Conservation (phyloP, 2,329 filamentous ascomycete species). For the Mycosphaerella sp. region DNA sequence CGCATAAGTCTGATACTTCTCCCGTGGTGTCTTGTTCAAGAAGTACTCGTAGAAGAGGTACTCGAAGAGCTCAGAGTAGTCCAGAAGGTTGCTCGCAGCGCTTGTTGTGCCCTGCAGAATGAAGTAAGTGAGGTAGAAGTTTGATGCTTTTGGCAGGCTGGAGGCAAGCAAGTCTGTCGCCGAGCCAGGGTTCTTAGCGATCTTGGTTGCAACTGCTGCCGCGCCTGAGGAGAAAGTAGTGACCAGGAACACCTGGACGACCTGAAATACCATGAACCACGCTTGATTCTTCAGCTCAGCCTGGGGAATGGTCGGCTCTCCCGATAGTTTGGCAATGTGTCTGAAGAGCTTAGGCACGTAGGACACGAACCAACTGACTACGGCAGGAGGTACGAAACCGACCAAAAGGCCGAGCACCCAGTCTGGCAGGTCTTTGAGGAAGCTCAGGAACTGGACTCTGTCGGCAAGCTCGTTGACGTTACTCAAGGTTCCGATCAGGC, state of each 20-base stretch:
- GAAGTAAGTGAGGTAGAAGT: constrained; percentile 41
- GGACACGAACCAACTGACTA: constrained; percentile 32
- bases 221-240: constrained; percentile 38
- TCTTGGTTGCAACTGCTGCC: constrained; percentile 31
- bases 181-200: constrained; percentile 31
- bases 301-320: constrained; percentile 39
- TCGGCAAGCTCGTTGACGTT: constrained; percentile 33
- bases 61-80: constrained; percentile 32
- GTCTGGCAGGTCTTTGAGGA: constrained; percentile 30
- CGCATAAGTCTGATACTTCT: constrained; percentile 42
- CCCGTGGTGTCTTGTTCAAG: constrained; percentile 41
- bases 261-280: constrained; percentile 39
- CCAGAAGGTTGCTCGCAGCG: constrained; percentile 30
- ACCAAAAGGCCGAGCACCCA: constrained; percentile 29
- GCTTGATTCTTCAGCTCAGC: constrained; percentile 40
- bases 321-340: constrained; percentile 32
- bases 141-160: constrained; percentile 36
- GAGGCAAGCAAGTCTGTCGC: constrained; percentile 33
- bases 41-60: constrained; percentile 32
- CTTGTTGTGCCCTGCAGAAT: constrained; percentile 35
- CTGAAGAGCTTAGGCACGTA: constrained; percentile 35
- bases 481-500: constrained; percentile 32
- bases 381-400: constrained; percentile 31
- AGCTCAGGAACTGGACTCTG: constrained; percentile 27
- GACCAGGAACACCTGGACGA: constrained; percentile 41